Conservation (phyloP, 2,329 filamentous ascomycete species). For the Ophiostoma triangulosporum region DNA sequence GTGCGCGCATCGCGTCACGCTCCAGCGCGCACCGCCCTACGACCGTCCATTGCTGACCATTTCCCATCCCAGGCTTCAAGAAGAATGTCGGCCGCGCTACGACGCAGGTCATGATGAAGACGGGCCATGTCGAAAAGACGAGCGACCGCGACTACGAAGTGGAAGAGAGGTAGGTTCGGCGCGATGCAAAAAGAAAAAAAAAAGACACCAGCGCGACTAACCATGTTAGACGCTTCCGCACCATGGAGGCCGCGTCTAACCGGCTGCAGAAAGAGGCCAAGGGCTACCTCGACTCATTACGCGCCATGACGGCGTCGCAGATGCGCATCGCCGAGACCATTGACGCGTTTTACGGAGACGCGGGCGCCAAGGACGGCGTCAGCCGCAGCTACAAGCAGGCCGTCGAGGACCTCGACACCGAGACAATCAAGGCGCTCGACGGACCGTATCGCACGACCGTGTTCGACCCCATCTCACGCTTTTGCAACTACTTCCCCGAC, state of each 20-base stretch:
- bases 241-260: conserved; percentile 88
- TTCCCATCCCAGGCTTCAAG: conserved; percentile 54
- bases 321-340: conserved; percentile 99
- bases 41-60: background rate
- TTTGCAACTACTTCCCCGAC: conserved; percentile 97
- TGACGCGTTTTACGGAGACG: conserved; percentile 96
- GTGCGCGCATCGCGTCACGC: background rate
- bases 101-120: conserved; percentile 99
- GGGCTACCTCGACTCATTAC: conserved; percentile 88
- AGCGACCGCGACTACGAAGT: conserved; percentile 98
- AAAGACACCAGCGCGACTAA: background rate
- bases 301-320: conserved; percentile 98
- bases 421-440: conserved; percentile 96
- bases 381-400: conserved; percentile 96
- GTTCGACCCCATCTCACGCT: conserved; percentile 85
- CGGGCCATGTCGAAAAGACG: conserved; percentile 94
- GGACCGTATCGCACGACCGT: conserved; percentile 93
- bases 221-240: conserved; percentile 89
- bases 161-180: conserved; percentile 57
- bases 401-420: conserved; percentile 91
- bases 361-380: conserved; percentile 86
- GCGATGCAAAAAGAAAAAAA: background rate
- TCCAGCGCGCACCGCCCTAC: background rate
- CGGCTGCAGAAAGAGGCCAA: conserved; percentile 95
- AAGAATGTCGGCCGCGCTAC: conserved; percentile 98